phyloP scores from a whole-genome alignment of 805 yeast genomes.

The Yarrowia osloensis region DNA sequence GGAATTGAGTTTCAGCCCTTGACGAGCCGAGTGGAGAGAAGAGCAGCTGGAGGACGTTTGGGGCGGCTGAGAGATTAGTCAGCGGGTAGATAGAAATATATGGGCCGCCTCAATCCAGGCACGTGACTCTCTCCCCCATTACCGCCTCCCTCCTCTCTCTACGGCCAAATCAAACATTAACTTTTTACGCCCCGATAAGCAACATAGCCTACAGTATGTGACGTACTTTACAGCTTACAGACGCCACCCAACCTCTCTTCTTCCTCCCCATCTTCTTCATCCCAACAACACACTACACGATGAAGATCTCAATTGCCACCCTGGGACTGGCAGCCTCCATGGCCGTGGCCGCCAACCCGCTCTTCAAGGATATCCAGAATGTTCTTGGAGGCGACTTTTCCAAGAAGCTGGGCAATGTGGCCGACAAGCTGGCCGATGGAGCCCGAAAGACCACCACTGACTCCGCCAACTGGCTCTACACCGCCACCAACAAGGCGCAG shows the following conservation, averaged over 20 bases:
- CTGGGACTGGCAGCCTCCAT: constrained; percentile 12
- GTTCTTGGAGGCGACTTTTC: constrained; percentile 23
- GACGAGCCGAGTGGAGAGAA: not conserved
- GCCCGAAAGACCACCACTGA: not conserved
- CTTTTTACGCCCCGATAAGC: constrained; percentile 17
- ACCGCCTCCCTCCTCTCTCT: not conserved
- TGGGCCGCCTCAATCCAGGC: too few species aligned
- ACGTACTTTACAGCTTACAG: not conserved
- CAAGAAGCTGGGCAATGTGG: constrained; percentile 22
- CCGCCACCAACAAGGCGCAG: constrained; percentile 56
- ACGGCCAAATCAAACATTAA: not conserved
- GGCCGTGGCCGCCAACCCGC: constrained; percentile 27
- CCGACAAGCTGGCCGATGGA: constrained; percentile 3
- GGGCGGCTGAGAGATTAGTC: too few species aligned
- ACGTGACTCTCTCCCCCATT: not conserved
- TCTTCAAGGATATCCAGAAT: constrained; percentile 21
- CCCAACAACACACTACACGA: not conserved
- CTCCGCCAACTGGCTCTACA: constrained; percentile 36
- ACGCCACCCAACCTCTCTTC: not conserved
- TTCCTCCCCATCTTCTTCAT: not conserved
- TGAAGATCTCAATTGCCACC: constrained; percentile 20
- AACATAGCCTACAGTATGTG: not conserved
- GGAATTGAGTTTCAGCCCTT: constrained; percentile 15
- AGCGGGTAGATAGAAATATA: too few species aligned
- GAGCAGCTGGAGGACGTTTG: not conserved